Conservation (phyloP, 257 asterid species). For the Penstemon davidsonii region DNA sequence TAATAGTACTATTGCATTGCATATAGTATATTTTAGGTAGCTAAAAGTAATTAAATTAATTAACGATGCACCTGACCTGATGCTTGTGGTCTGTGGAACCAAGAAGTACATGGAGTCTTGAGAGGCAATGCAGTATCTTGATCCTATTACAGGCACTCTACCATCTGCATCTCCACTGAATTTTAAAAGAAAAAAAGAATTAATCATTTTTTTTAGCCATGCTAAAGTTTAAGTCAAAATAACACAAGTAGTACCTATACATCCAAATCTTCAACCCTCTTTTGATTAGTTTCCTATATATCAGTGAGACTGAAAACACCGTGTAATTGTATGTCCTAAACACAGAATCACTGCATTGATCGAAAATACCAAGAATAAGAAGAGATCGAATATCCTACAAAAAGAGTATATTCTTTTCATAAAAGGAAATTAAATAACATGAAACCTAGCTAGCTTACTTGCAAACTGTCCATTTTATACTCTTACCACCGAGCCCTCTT, state of each 20-base stretch:
- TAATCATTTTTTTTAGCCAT: too few species aligned
- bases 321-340: constrained; percentile 50
- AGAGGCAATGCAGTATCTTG: constrained; percentile 68
- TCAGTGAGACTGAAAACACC: constrained; percentile 61
- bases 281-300: constrained; percentile 63
- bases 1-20: too few species aligned
- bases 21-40: too few species aligned
- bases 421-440: background rate
- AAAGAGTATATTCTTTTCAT: too few species aligned
- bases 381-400: too few species aligned
- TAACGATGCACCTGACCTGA: constrained; percentile 73
- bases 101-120: constrained; percentile 62
- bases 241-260: constrained; percentile 55
- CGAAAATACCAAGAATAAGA: too few species aligned
- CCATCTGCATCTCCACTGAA: constrained; percentile 88
- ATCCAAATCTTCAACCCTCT: constrained; percentile 90
- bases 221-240: too few species aligned
- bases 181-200: background rate
- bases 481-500: constrained; percentile 28
- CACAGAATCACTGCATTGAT: constrained; percentile 47
- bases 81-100: constrained; percentile 73
- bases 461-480: constrained; percentile 60
- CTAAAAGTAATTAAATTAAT: too few species aligned
- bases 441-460: constrained; percentile 38
- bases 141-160: constrained; percentile 78